Evolutionary conservation across 2,329 filamentous ascomycete species (phyloP).

Genomic region (Aspergillus sp.): DNA sequence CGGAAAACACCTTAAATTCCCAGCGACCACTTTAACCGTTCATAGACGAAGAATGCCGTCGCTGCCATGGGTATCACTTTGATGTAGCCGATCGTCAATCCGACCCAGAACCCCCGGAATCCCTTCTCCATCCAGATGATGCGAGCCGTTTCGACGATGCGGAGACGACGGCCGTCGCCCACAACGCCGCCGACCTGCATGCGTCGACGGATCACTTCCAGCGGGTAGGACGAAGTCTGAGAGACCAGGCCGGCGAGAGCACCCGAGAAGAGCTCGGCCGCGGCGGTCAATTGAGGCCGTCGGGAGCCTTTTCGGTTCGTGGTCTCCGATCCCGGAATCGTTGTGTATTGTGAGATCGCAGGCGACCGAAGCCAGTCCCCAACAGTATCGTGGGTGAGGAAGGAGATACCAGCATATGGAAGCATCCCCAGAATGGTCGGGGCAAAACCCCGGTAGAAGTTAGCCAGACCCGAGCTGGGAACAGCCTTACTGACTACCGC

Average conservation of each 20-base stretch:
- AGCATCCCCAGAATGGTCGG: conserved; percentile 93
- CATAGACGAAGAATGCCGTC: conserved; percentile 67
- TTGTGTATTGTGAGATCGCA: conserved; percentile 68
- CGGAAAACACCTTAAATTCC: conserved; percentile 54
- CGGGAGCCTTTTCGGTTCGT: conserved; percentile 49
- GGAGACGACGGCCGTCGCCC: conserved; percentile 77
- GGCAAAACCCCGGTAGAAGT: conserved; percentile 94
- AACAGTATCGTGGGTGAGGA: conserved; percentile 88
- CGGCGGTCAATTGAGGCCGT: conserved; percentile 73
- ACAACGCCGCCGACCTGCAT: conserved; percentile 98
- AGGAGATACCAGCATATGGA: conserved; percentile 92
- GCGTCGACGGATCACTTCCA: conserved; percentile 85
- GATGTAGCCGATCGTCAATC: conserved; percentile 88
- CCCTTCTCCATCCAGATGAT: conserved; percentile 76
- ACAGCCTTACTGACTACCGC: conserved; percentile 50
- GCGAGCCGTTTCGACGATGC: conserved; percentile 73
- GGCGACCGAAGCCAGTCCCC: conserved; percentile 78
- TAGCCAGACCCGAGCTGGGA: conserved; percentile 69
- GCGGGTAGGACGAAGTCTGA: conserved; percentile 88
- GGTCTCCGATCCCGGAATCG: conserved; percentile 60
- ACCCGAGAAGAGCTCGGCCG: conserved; percentile 82
- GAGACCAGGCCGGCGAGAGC: conserved; percentile 84
- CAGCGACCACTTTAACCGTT: conserved; percentile 62
- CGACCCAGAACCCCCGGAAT: conserved; percentile 82
- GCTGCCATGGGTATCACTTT: conserved; percentile 92